Evolutionary conservation across 208 protist genomes (phyloP).

Genomic region (Lotmaria passim): DNA sequence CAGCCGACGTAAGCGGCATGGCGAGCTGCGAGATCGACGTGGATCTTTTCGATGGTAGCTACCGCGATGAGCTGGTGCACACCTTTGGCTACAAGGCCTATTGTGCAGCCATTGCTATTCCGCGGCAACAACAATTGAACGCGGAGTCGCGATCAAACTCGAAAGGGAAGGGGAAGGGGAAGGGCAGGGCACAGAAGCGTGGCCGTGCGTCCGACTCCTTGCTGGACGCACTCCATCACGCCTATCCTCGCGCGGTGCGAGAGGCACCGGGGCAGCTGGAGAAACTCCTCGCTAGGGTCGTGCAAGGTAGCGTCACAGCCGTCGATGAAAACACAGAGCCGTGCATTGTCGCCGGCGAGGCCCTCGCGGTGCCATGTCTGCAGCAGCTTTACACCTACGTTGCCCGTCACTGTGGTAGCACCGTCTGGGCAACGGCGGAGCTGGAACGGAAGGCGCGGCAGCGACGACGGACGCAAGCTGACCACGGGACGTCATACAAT

Average conservation of each 20-base stretch:
- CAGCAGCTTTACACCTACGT: slow-evolving; percentile 36
- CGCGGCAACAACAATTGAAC: slow-evolving; percentile 9
- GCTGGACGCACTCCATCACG: neutral
- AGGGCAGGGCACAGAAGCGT: neutral
- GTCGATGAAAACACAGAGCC: slow-evolving; percentile 6
- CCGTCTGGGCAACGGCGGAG: slow-evolving; percentile 1
- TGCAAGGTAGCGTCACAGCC: slow-evolving; percentile 20
- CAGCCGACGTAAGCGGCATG: neutral
- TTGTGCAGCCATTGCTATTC: slow-evolving; percentile 1
- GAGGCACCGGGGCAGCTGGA: slow-evolving; percentile 30
- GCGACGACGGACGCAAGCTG: too few species aligned
- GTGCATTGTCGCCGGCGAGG: slow-evolving; percentile 58
- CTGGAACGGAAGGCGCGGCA: slow-evolving; percentile 4
- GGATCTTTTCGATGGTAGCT: neutral
- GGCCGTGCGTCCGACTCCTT: slow-evolving; percentile 2
- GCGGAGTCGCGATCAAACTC: neutral
- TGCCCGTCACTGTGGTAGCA: slow-evolving; percentile 27
- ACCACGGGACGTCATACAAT: too few species aligned
- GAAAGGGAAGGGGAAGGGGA: slow-evolving; percentile 37
- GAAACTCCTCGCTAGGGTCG: slow-evolving; percentile 47
- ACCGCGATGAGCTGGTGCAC: slow-evolving; percentile 26
- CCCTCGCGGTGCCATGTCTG: slow-evolving; percentile 57
- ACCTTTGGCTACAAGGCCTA: slow-evolving; percentile 41
- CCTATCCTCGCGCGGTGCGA: slow-evolving; percentile 15
- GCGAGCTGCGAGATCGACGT: neutral